Evolutionary conservation across 2,329 filamentous ascomycete species (phyloP).

Genomic region (Trichoderma brevicompactum): DNA sequence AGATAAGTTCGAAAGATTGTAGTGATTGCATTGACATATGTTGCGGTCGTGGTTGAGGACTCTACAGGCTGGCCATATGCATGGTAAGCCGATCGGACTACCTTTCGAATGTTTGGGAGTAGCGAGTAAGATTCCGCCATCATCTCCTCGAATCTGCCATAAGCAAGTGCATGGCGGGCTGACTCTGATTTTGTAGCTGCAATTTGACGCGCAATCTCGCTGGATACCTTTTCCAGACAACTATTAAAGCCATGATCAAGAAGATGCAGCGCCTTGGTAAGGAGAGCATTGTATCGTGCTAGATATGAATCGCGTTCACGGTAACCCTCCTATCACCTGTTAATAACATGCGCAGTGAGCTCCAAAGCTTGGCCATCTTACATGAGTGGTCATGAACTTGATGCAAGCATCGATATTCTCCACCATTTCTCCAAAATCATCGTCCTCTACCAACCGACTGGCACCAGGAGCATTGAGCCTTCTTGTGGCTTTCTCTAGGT

Average conservation of each 20-base stretch:
- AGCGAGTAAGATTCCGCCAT: constrained; percentile 60
- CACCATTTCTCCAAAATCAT: constrained; percentile 86
- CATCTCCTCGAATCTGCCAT: constrained; percentile 64
- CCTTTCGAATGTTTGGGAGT: constrained; percentile 59
- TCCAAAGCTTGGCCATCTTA: constrained; percentile 46
- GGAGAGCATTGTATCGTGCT: constrained; percentile 81
- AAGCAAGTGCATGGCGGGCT: constrained; percentile 62
- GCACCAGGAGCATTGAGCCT: constrained; percentile 91
- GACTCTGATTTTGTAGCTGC: constrained; percentile 61
- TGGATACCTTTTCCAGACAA: constrained; percentile 57
- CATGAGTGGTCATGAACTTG: constrained; percentile 87
- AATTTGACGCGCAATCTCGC: constrained; percentile 60
- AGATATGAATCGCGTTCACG: constrained; percentile 87
- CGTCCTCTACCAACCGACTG: constrained; percentile 79
- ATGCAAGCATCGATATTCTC: constrained; percentile 87
- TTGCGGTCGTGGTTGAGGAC: constrained; percentile 51
- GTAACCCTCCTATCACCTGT: constrained; percentile 66
- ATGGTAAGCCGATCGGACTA: constrained; percentile 58
- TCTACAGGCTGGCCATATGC: constrained; percentile 52
- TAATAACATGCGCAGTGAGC: background rate
- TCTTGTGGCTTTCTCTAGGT: constrained; percentile 87
- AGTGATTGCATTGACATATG: constrained; percentile 58
- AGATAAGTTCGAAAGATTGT: constrained; percentile 61
- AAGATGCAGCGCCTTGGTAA: constrained; percentile 68
- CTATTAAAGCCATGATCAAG: constrained; percentile 62